A percentile compares a stretch with the other conserved stretches of the same genome.
Conservation (phyloP, 140 eudicot species). For the Bidens hawaiensis region DNA sequence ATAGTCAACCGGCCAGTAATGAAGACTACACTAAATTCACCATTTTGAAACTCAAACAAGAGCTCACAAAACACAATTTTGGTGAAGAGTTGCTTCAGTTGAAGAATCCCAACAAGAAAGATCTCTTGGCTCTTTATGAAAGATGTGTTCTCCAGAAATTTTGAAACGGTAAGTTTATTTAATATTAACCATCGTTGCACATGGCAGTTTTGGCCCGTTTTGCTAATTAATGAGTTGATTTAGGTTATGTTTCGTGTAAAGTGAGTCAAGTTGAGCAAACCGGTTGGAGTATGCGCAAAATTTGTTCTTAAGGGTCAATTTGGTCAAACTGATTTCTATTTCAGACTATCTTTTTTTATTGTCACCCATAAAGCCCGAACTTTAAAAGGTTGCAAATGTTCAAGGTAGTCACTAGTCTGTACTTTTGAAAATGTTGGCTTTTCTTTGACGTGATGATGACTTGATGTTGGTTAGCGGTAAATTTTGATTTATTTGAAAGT, state of each 20-base stretch:
- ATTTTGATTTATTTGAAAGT: too few species aligned
- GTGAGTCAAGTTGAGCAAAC: neutral
- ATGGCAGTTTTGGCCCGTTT: neutral
- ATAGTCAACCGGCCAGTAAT: slow-evolving; percentile 44
- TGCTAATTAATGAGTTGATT: neutral
- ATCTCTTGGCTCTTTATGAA: slow-evolving; percentile 77
- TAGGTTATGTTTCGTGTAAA: neutral
- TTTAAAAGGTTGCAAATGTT: neutral
- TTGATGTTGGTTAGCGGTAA: neutral
- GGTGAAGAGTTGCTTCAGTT: slow-evolving; percentile 76
- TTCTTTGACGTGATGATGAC: neutral
- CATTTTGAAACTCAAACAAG: slow-evolving; percentile 58
- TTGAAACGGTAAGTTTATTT: slow-evolving; percentile 23
- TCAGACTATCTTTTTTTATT: neutral
- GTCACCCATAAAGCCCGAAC: neutral
- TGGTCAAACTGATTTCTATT: neutral
- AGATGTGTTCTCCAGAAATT: slow-evolving; percentile 57
- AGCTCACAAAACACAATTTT: slow-evolving; percentile 67
- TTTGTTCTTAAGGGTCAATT: neutral
- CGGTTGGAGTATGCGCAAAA: neutral
- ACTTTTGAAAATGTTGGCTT: neutral
- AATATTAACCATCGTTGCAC: neutral
- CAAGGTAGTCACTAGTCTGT: neutral
- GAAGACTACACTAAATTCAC: slow-evolving; percentile 76
- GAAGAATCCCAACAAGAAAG: slow-evolving; percentile 76